Conservation (phyloP, 2,329 filamentous ascomycete genomes). For the Talaromyces albobiverticillius region DNA sequence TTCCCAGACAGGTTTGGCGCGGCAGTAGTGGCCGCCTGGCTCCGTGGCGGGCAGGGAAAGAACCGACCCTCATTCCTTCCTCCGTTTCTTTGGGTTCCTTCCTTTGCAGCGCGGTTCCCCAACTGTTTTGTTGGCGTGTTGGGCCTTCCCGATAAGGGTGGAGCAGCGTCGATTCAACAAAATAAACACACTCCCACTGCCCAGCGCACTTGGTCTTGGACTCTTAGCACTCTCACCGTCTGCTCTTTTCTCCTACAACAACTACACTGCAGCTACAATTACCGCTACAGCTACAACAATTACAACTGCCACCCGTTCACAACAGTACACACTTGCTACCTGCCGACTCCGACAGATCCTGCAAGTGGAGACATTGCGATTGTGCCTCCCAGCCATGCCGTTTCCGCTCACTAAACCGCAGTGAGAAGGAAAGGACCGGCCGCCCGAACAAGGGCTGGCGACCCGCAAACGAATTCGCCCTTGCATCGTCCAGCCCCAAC, state of each 20-base stretch:
- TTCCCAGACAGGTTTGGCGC: neutral
- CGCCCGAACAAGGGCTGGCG: slow-evolving; percentile 6
- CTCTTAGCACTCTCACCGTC: too few species aligned
- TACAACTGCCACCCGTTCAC: too few species aligned
- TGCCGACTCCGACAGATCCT: too few species aligned
- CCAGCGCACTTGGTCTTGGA: too few species aligned
- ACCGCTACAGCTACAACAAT: too few species aligned
- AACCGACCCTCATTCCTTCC: neutral
- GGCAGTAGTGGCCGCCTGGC: neutral
- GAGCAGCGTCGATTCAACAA: neutral
- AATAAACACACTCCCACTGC: too few species aligned
- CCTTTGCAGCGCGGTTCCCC: too few species aligned
- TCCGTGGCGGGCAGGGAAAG: neutral
- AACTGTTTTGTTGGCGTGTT: neutral
- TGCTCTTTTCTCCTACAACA: neutral
- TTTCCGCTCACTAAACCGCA: slow-evolving; percentile 8
- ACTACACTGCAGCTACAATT: too few species aligned
- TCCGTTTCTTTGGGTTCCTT: too few species aligned
- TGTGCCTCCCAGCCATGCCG: neutral
- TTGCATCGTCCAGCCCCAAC: slow-evolving; percentile 10
- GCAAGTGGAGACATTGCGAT: neutral
- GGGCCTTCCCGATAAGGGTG: neutral
- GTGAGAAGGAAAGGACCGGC: too few species aligned
- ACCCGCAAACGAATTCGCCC: slow-evolving; percentile 8
- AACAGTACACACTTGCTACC: too few species aligned